phyloP scores from a whole-genome alignment of 2,329 filamentous ascomycete species.

The Colletotrichum paranaense region DNA sequence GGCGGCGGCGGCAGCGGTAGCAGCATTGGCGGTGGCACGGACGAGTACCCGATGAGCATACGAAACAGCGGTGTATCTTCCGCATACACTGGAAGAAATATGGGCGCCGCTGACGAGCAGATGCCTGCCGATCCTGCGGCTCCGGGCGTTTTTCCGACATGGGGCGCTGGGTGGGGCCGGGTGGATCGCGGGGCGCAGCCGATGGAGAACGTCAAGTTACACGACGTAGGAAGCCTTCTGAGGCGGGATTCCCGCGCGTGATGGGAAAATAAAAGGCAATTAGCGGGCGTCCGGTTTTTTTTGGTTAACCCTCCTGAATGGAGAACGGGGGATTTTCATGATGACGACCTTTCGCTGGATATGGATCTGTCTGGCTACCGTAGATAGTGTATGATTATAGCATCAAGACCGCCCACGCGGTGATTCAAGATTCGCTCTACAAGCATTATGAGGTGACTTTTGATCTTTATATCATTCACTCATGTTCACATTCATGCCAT shows the following conservation, averaged over 20 bases:
- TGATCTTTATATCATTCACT: not conserved
- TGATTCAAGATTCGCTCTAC: not conserved
- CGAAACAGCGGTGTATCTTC: conserved; percentile 38
- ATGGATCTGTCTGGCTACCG: not conserved
- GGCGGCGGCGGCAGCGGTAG: conserved; percentile 39
- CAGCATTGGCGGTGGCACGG: conserved; percentile 18
- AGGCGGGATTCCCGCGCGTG: conserved; percentile 15
- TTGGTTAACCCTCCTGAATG: not conserved
- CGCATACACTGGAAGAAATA: conserved; percentile 36
- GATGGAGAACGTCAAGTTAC: conserved; percentile 43
- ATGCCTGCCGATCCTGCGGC: not conserved
- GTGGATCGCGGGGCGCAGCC: conserved; percentile 43
- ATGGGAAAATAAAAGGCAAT: not conserved
- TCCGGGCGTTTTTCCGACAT: conserved; percentile 22
- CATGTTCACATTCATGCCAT: not conserved
- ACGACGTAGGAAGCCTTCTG: conserved; percentile 48
- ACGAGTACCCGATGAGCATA: conserved; percentile 36
- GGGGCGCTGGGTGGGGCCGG: conserved; percentile 42
- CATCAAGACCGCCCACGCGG: conserved; percentile 9
- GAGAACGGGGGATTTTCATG: not conserved
- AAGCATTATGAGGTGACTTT: not conserved
- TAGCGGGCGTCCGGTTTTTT: not conserved
- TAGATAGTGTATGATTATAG: conserved; percentile 11
- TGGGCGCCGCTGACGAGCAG: conserved; percentile 13
- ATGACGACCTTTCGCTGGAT: not conserved